These are phyloP conservation scores for Pythium guiyangense DNA, from an alignment of 352 stramenopile genomes.

Conservation along the genomic window DNA sequence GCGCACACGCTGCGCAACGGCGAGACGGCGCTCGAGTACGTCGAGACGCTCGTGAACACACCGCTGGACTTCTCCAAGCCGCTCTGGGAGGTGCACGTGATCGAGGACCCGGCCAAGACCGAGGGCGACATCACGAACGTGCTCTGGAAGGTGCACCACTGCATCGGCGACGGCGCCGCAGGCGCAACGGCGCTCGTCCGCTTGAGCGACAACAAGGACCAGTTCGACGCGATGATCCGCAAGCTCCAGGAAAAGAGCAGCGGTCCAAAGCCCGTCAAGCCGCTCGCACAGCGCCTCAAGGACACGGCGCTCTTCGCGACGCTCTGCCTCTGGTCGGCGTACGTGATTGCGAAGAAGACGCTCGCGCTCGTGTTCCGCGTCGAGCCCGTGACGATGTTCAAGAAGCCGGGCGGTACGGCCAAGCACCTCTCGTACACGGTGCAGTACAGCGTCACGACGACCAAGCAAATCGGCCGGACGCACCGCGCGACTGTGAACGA, in stretches of 20 bases:
- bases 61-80: constrained; percentile 63
- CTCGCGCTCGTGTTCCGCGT: constrained; percentile 34
- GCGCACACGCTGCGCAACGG: constrained; percentile 44
- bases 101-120: constrained; percentile 29
- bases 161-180: constrained; percentile 69
- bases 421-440: constrained; percentile 76
- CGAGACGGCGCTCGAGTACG: constrained; percentile 55
- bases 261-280: constrained; percentile 26
- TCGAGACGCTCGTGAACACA: constrained; percentile 68
- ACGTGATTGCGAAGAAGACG: constrained; percentile 54
- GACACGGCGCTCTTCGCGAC: constrained; percentile 23
- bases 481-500: constrained; percentile 73
- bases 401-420: constrained; percentile 41
- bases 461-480: constrained; percentile 69
- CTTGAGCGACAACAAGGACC: constrained; percentile 63
- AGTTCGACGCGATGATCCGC: constrained; percentile 59
- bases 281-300: constrained; percentile 19
- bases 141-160: constrained; percentile 76
- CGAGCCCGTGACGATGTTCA: constrained; percentile 67
- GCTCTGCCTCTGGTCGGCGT: constrained; percentile 50
- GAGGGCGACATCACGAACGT: constrained; percentile 34
- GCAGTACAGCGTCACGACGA: constrained; percentile 61
- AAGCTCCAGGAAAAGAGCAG: constrained; percentile 32
- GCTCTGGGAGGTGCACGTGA: constrained; percentile 73
- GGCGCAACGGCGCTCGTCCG: constrained; percentile 56